Percentiles rank a stretch among this genome's conserved stretches.
Conservation (phyloP, 1,139 yeast genomes). For the Lodderomyces metapsilosis region DNA sequence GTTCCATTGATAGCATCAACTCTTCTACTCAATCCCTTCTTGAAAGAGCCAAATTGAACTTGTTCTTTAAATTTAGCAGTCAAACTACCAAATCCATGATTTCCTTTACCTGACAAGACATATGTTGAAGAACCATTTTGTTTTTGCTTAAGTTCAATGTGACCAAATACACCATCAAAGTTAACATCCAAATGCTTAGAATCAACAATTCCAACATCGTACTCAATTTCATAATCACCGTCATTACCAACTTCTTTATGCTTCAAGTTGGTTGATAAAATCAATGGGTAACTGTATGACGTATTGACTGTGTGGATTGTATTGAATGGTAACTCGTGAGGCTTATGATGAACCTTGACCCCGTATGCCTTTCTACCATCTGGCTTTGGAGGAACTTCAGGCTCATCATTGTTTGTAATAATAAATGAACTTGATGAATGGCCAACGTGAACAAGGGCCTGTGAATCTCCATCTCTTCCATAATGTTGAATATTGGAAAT, state of each 20-base stretch:
- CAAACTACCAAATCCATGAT: slow-evolving; percentile 48
- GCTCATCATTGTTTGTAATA: slow-evolving; percentile 17
- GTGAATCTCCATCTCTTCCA: slow-evolving; percentile 27
- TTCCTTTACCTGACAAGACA: slow-evolving; percentile 46
- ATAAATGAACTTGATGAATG: slow-evolving; percentile 19
- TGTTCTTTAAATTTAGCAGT: slow-evolving; percentile 37
- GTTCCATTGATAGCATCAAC: slow-evolving; percentile 44
- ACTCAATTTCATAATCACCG: slow-evolving; percentile 19
- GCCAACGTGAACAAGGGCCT: slow-evolving; percentile 30
- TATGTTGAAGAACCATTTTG: slow-evolving; percentile 51
- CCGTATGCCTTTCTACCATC: no score
- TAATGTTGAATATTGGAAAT: slow-evolving; percentile 36
- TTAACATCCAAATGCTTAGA: slow-evolving; percentile 17
- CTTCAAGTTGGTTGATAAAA: slow-evolving; percentile 14
- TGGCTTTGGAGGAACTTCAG: slow-evolving; percentile 8
- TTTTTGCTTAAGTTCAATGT: slow-evolving; percentile 17
- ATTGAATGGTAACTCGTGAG: slow-evolving; percentile 7
- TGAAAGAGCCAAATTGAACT: slow-evolving; percentile 20
- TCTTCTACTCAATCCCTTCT: slow-evolving; percentile 32
- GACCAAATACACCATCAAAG: slow-evolving; percentile 20
- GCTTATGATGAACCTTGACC: slow-evolving; percentile 3
- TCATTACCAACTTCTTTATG: slow-evolving; percentile 10
- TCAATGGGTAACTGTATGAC: slow-evolving; percentile 24
- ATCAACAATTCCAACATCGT: slow-evolving; percentile 18
- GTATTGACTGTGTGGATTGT: slow-evolving; percentile 19